Evolutionary conservation across 176 grass and related monocot genomes (phyloP).

Genomic region (Triticum timopheevii): DNA sequence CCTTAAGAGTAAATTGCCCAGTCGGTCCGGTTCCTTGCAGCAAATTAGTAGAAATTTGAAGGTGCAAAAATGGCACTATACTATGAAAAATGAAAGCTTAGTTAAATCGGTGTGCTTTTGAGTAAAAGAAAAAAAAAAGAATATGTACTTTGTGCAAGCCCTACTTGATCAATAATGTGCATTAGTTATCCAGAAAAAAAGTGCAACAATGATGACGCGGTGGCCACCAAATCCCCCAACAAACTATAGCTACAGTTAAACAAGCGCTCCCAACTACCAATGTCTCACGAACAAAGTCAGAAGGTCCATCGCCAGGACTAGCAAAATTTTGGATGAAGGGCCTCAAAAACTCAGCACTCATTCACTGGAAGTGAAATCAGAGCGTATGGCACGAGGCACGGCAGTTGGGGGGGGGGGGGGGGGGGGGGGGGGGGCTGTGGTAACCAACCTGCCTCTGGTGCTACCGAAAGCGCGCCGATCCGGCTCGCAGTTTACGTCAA

Average conservation of each 20-base stretch:
- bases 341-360: slow-evolving; percentile 22
- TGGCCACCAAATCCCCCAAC: slow-evolving; percentile 20
- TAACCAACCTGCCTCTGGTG: no score
- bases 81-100: background rate
- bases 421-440: background rate
- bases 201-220: background rate
- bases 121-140: background rate
- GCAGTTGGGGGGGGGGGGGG: background rate
- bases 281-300: slow-evolving; percentile 43
- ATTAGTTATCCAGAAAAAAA: slow-evolving; percentile 11
- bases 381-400: background rate
- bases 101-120: background rate
- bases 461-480: no score
- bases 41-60: background rate
- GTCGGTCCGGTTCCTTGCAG: background rate
- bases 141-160: background rate
- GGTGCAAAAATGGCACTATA: background rate
- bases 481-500: background rate
- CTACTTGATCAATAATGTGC: background rate
- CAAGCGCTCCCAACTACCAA: background rate
- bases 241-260: slow-evolving; percentile 33
- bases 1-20: background rate
- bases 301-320: slow-evolving; percentile 28
- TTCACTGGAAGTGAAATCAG: background rate
- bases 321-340: slow-evolving; percentile 33